A percentile compares a stretch with the other conserved stretches of the same genome.
phyloP scores from a whole-genome alignment of 2,329 filamentous ascomycete species.

The Intubia oerlemansii region DNA sequence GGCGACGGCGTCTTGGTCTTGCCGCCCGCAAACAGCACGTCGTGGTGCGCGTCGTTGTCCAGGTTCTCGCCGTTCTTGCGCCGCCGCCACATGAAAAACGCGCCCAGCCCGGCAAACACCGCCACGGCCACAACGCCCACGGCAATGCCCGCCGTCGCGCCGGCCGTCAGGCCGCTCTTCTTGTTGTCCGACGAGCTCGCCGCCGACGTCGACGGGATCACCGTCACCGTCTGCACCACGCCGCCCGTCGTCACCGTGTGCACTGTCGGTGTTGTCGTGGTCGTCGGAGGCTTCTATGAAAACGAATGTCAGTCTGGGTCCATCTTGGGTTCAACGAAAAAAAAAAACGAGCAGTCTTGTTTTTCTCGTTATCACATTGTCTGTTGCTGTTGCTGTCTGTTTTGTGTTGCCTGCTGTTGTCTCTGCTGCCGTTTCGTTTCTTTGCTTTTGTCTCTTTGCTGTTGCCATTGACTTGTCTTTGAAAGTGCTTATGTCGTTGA shows the following conservation, averaged over 20 bases:
- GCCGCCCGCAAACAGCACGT: slow-evolving; percentile 18
- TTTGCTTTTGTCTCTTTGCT: no score
- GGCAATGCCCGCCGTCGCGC: slow-evolving; percentile 29
- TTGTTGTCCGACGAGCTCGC: slow-evolving; percentile 2
- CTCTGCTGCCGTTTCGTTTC: no score
- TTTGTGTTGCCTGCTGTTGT: no score
- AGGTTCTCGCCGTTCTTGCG: slow-evolving; percentile 19
- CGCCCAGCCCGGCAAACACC: slow-evolving; percentile 14
- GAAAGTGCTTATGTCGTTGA: no score
- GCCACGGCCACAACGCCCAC: slow-evolving; percentile 20
- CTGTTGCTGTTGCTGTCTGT: no score
- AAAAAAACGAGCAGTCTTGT: no score
- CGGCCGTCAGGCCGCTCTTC: slow-evolving; percentile 19
- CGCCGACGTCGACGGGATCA: slow-evolving; percentile 17
- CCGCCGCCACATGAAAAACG: slow-evolving; percentile 16
- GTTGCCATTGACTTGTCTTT: no score
- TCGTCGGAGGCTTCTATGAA: slow-evolving; percentile 1
- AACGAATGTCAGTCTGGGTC: no score
- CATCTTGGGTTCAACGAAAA: no score
- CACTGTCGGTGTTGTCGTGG: slow-evolving; percentile 13
- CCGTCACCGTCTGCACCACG: slow-evolving; percentile 30
- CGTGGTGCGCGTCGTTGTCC: no score
- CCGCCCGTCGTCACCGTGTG: slow-evolving; percentile 34
- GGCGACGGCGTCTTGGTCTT: slow-evolving; percentile 16
- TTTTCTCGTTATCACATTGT: no score